Evolutionary conservation across 306 rosid genomes (phyloP), one percentile per base, ranked within the genome.

Genomic region (Castanea mollissima): DNA sequence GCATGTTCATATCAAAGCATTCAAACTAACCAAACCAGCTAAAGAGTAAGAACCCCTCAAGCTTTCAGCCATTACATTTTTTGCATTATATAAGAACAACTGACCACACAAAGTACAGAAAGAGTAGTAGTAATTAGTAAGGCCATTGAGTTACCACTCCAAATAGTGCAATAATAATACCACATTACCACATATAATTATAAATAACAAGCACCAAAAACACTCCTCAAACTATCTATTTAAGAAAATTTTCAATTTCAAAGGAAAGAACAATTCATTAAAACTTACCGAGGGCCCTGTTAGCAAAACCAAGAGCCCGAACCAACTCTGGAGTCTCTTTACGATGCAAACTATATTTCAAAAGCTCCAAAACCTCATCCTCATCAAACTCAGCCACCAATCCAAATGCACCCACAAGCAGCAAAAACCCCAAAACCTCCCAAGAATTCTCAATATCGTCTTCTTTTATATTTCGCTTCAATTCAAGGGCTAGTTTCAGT

Each of bases 271-370:
- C 29, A 27, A 56, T 20, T 5, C 2, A 23, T 21, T 32, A 38
- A 76, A 77, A 75, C 90, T 81, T 77, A 86, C 90, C 87, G 1
- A 81, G 23, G 35, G 81, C 85, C 44, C 69, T 84, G 69, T 81
- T 74, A 13, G 77, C 63, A 2, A 81, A 83, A 65, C 90, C 90
- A 59, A 86, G 79, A 29, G 79, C 73, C 85, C 55, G 76, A 32
- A 86, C 80, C 79, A 80, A 71, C 60, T 83, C 81, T 0, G 81
- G 81, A 41, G 90, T 83, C 46, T 59, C 76, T 58, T 64, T 80
- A 11, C 82, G 76, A 18, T 71, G 81, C 49, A 67, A 63, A 15
- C 81, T 71, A 29, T 59, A 34, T 3, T 46, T 63, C 68, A 83
- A 6, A 13, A 83, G 55, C 23, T 69, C 67, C 51, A 86, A 58